Evolutionary conservation across 73 alveolate species (phyloP).

Genomic region (Paramecium tetraurelia): DNA sequence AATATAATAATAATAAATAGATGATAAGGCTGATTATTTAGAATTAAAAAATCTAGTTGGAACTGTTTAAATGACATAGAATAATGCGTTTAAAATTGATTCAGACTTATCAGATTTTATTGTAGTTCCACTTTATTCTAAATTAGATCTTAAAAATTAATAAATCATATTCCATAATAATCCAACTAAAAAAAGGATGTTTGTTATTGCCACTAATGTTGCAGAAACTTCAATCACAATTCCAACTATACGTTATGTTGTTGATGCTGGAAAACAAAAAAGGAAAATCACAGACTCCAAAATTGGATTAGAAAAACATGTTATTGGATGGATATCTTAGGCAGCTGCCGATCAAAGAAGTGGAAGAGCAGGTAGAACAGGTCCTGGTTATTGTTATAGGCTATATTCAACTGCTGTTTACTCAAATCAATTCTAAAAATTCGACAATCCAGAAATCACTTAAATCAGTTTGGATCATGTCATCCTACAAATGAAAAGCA

Average conservation of each 20-base stretch:
- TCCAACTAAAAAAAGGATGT: constrained; percentile 80
- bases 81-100: constrained; percentile 56
- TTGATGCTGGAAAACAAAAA: constrained; percentile 96
- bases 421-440: constrained; percentile 78
- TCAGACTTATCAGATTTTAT: constrained; percentile 11
- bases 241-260: constrained; percentile 93
- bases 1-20: neutral
- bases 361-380: constrained; percentile 99
- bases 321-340: constrained; percentile 88
- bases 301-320: constrained; percentile 78
- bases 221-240: constrained; percentile 98
- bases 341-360: constrained; percentile 97
- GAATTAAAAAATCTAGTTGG: constrained; percentile 65
- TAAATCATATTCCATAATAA: constrained; percentile 82
- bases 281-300: constrained; percentile 84
- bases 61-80: constrained; percentile 64
- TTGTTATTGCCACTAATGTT: constrained; percentile 94
- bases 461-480: constrained; percentile 87
- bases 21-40: constrained; percentile 44
- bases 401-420: constrained; percentile 93
- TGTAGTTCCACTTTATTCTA: constrained; percentile 81
- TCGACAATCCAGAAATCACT: constrained; percentile 92
- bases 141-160: constrained; percentile 85
- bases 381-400: constrained; percentile 98
- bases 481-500: constrained; percentile 84